Conservation (phyloP, 169 alveolate species). For the Eimeria acervulina region DNA sequence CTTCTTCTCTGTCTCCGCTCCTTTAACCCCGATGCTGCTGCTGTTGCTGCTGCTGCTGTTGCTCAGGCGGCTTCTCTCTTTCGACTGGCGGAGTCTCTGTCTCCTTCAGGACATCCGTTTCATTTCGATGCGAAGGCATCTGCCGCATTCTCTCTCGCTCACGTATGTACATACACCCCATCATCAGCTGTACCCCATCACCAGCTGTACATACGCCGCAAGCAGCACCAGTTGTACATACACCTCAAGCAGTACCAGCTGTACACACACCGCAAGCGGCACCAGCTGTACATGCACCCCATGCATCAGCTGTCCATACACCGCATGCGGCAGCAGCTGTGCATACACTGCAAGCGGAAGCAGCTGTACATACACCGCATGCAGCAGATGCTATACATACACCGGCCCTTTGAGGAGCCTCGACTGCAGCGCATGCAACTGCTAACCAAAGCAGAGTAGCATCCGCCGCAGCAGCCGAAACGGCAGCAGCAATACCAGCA, state of each 20-base stretch:
- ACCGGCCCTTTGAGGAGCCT: too few relatives aligned
- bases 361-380: neutral
- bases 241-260: neutral
- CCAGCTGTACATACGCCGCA: neutral
- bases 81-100: constrained; percentile 18
- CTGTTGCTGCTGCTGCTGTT: constrained; percentile 14
- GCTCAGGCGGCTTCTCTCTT: constrained; percentile 53
- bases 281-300: neutral
- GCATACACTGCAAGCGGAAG: neutral
- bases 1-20: neutral
- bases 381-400: too few relatives aligned
- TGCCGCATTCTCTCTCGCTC: constrained; percentile 46
- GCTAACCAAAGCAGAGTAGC: neutral
- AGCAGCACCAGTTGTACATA: neutral
- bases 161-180: neutral
- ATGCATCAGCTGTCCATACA: neutral
- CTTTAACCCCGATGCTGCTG: neutral
- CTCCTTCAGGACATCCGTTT: neutral
- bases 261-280: neutral
- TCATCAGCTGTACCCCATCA: too few relatives aligned
- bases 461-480: neutral
- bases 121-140: neutral
- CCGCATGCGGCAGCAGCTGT: neutral
- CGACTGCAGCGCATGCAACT: neutral
- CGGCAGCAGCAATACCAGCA: neutral